Evolutionary conservation across 1,284 basidiomycete genomes (phyloP).

Genomic region (Moesziomyces parantarcticus): DNA sequence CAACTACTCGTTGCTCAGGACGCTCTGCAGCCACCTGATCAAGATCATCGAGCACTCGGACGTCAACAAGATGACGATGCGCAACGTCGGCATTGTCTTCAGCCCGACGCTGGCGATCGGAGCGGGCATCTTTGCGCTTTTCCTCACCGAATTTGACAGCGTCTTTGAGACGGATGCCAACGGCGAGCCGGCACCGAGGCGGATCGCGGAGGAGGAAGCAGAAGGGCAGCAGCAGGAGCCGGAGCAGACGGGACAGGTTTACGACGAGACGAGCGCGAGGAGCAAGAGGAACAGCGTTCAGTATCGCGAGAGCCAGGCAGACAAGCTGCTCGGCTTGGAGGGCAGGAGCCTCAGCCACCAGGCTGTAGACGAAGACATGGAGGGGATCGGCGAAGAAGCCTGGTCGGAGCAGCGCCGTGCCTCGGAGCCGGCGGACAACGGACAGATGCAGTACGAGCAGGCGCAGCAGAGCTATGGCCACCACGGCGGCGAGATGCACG

Average conservation of each 20-base stretch:
- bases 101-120: slow-evolving; percentile 64
- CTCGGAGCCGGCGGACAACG: slow-evolving; percentile 1
- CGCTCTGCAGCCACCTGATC: slow-evolving; percentile 93
- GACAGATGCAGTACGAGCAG: slow-evolving; percentile 11
- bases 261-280: slow-evolving; percentile 7
- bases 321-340: slow-evolving; percentile 47
- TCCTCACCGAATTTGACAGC: slow-evolving; percentile 61
- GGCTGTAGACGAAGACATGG: slow-evolving; percentile 36
- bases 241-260: slow-evolving; percentile 5
- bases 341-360: slow-evolving; percentile 34
- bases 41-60: slow-evolving; percentile 89
- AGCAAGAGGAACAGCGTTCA: slow-evolving; percentile 48
- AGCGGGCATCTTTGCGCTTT: slow-evolving; percentile 61
- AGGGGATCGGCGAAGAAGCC: slow-evolving; percentile 23
- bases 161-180: slow-evolving; percentile 60
- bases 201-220: slow-evolving; percentile 42
- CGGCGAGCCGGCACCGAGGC: slow-evolving; percentile 49
- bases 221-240: not conserved
- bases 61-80: slow-evolving; percentile 98
- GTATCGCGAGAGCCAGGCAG: slow-evolving; percentile 44
- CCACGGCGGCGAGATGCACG: slow-evolving; percentile 8
- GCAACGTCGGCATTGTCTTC: slow-evolving; percentile 96
- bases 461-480: not conserved
- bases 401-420: slow-evolving; percentile 14
- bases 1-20: slow-evolving; percentile 92